Evolutionary conservation across 306 rosid species (phyloP).

Genomic region (Macrotyloma uniflorum): DNA sequence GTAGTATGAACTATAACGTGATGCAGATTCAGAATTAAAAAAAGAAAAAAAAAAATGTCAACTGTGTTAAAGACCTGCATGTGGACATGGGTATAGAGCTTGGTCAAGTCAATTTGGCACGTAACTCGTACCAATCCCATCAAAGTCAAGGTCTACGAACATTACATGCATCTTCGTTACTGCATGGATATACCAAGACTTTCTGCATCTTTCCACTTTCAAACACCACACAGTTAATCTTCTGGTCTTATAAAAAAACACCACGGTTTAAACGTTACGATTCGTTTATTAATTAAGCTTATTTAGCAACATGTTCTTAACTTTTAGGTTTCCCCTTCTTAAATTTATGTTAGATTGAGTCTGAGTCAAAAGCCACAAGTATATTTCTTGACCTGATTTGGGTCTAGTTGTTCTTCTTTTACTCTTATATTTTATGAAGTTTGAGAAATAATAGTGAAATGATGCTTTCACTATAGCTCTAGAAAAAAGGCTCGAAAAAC

Average conservation of each 20-base stretch:
- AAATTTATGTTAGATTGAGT: neutral
- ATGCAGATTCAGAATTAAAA: neutral
- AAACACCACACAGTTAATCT: neutral
- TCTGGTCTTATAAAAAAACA: neutral
- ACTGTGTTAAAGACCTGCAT: constrained; percentile 13
- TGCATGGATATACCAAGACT: constrained; percentile 12
- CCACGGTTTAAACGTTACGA: neutral
- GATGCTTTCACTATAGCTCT: no score
- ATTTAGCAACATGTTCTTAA: neutral
- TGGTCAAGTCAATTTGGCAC: constrained; percentile 44
- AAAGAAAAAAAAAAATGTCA: neutral
- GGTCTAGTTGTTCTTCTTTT: no score
- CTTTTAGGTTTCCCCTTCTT: neutral
- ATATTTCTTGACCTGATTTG: no score
- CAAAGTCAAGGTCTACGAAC: constrained; percentile 10
- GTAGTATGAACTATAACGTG: neutral
- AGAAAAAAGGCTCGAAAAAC: no score
- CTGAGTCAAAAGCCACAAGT: no score
- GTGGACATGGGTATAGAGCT: neutral
- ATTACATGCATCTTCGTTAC: neutral
- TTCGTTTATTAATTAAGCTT: neutral
- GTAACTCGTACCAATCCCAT: neutral
- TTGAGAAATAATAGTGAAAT: no score
- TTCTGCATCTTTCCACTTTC: neutral
- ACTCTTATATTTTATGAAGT: no score